Evolutionary conservation across 106 monocot genomes (phyloP).

Genomic region (Dendrobium chrysotoxum): DNA sequence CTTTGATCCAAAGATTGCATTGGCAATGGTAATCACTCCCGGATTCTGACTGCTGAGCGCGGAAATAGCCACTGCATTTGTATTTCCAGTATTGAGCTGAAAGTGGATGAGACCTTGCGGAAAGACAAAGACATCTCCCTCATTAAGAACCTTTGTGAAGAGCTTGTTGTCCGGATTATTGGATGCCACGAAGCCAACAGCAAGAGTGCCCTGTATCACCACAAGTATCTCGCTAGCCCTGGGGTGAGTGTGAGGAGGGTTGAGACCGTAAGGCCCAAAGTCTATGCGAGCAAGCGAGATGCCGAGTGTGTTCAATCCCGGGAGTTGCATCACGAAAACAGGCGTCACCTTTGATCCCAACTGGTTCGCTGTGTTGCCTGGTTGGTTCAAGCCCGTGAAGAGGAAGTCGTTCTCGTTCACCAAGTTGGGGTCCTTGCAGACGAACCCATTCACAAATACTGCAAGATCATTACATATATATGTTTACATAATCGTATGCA

Average conservation of each 20-base stretch:
- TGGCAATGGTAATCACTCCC: conserved; percentile 3
- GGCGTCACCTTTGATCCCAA: conserved; percentile 36
- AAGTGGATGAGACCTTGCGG: conserved; percentile 77
- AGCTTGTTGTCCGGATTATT: conserved; percentile 20
- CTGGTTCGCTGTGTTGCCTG: conserved; percentile 1
- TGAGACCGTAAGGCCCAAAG: conserved; percentile 35
- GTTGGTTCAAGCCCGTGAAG: too few relatives aligned
- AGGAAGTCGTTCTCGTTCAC: too few relatives aligned
- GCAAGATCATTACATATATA: too few relatives aligned
- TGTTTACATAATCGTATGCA: too few relatives aligned
- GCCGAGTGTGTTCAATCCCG: conserved; percentile 62
- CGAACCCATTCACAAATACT: too few relatives aligned
- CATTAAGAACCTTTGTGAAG: conserved; percentile 29
- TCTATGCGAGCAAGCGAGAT: conserved; percentile 69
- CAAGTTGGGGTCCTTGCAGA: too few relatives aligned
- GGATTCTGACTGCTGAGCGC: conserved; percentile 40
- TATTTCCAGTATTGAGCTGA: conserved; percentile 33
- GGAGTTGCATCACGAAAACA: not conserved
- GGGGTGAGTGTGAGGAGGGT: conserved; percentile 87
- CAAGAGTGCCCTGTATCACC: conserved; percentile 29
- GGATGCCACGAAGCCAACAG: conserved; percentile 63
- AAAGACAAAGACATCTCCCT: conserved; percentile 61
- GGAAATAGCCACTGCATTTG: conserved; percentile 23
- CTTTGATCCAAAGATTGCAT: conserved; percentile 6
- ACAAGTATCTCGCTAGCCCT: conserved; percentile 51